phyloP scores from a whole-genome alignment of 495 filamentous ascomycete species.

The Friedmanniomyces simplex region DNA sequence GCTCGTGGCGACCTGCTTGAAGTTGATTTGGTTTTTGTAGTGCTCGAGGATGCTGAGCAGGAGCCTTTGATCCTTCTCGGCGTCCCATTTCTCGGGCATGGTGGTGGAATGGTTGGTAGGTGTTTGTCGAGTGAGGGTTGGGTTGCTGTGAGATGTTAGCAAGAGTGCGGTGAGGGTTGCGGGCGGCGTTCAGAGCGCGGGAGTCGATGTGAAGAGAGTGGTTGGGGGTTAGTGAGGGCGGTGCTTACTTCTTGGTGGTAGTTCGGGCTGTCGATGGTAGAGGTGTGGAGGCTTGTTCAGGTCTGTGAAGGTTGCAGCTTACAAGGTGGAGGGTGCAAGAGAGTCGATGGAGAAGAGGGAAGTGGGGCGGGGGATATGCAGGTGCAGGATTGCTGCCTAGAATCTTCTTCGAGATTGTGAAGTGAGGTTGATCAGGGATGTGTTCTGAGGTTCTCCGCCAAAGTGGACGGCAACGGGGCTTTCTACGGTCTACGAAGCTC shows the following conservation, averaged over 20 bases:
- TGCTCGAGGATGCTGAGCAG: background rate
- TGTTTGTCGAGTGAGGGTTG: too few species aligned
- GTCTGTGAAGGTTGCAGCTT: background rate
- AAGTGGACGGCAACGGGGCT: too few species aligned
- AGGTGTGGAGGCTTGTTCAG: background rate
- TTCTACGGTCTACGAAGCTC: too few species aligned
- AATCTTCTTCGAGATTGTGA: background rate
- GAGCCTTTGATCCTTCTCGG: background rate
- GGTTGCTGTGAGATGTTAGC: background rate
- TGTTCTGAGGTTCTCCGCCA: too few species aligned
- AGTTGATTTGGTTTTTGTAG: background rate
- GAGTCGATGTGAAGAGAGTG: background rate
- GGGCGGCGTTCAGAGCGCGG: too few species aligned
- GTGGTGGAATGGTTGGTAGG: too few species aligned
- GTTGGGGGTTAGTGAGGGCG: background rate
- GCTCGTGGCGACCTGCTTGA: background rate
- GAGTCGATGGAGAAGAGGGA: background rate
- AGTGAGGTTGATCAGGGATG: too few species aligned
- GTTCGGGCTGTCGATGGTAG: background rate
- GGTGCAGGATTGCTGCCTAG: too few species aligned
- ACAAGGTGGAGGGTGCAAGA: background rate
- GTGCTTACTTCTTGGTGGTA: background rate
- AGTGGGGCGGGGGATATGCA: too few species aligned
- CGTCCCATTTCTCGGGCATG: constrained; percentile 1
- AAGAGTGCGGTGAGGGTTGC: too few species aligned